phyloP scores from a whole-genome alignment of 805 yeast species.

The Yarrowia sp. region DNA sequence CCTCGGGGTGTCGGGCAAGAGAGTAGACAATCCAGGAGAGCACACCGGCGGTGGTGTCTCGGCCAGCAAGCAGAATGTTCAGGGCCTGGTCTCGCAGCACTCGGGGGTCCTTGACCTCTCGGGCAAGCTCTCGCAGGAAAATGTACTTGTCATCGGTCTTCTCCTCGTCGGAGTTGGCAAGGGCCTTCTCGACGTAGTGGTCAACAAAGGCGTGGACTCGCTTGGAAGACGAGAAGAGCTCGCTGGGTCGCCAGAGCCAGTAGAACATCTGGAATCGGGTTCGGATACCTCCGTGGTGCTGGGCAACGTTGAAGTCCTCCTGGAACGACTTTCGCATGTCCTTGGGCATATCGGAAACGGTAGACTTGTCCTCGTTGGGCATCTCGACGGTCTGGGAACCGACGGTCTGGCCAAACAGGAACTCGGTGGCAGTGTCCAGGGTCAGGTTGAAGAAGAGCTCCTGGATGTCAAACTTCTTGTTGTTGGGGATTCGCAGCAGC shows the following conservation, averaged over 20 bases:
- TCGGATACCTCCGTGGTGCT: slow-evolving; percentile 41
- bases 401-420: slow-evolving; percentile 49
- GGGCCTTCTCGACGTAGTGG: slow-evolving; percentile 53
- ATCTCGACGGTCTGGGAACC: slow-evolving; percentile 43
- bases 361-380: slow-evolving; percentile 40
- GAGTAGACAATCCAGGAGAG: slow-evolving; percentile 56
- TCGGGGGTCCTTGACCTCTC: slow-evolving; percentile 57
- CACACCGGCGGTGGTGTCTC: slow-evolving; percentile 63
- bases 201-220: slow-evolving; percentile 51
- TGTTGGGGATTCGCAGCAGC: slow-evolving; percentile 37
- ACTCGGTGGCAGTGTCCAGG: slow-evolving; percentile 51
- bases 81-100: slow-evolving; percentile 59
- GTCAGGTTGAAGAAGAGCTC: slow-evolving; percentile 47
- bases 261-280: slow-evolving; percentile 43
- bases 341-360: slow-evolving; percentile 37
- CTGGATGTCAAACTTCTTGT: slow-evolving; percentile 46
- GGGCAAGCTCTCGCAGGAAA: slow-evolving; percentile 58
- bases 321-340: slow-evolving; percentile 42
- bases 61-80: slow-evolving; percentile 60
- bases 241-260: slow-evolving; percentile 41
- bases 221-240: slow-evolving; percentile 49
- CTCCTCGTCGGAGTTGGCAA: slow-evolving; percentile 44
- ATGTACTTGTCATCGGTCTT: slow-evolving; percentile 53
- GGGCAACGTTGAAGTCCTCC: slow-evolving; percentile 44
- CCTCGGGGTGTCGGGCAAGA: slow-evolving; percentile 53